phyloP scores from a whole-genome alignment of 148 eudicot genomes.

The Vaccinium darrowii region DNA sequence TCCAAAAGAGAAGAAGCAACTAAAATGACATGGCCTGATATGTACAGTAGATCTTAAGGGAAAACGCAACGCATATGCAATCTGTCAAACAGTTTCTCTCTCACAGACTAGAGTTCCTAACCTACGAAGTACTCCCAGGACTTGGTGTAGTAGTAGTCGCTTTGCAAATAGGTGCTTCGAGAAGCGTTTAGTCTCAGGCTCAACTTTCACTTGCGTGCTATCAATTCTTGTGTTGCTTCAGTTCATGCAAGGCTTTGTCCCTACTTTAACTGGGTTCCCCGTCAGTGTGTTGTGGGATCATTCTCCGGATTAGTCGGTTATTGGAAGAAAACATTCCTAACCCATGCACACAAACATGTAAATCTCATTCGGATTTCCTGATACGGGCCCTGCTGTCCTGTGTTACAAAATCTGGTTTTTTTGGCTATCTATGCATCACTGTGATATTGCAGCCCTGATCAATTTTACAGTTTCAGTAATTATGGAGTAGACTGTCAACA shows the following conservation, averaged over 20 bases:
- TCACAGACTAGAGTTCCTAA: background rate
- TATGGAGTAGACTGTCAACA: slow-evolving; percentile 28
- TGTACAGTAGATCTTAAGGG: background rate
- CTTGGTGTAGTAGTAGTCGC: background rate
- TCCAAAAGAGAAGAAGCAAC: background rate
- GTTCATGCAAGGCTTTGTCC: background rate
- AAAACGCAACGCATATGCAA: background rate
- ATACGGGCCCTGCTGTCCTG: background rate
- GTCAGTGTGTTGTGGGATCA: background rate
- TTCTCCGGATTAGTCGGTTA: background rate
- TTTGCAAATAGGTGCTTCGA: background rate
- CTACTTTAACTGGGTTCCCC: background rate
- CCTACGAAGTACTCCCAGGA: background rate
- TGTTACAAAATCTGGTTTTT: background rate
- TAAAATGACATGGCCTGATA: background rate
- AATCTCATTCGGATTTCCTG: background rate
- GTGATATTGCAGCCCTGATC: slow-evolving; percentile 25
- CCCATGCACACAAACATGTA: background rate
- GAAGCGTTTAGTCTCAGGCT: background rate
- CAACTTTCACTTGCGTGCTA: too few relatives aligned
- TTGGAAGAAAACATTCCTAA: background rate
- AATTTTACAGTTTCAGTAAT: slow-evolving; percentile 26
- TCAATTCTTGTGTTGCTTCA: background rate
- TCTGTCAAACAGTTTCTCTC: background rate
- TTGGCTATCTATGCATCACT: background rate